phyloP scores from a whole-genome alignment of 805 yeast genomes.

The Lachancea quebecensis region DNA sequence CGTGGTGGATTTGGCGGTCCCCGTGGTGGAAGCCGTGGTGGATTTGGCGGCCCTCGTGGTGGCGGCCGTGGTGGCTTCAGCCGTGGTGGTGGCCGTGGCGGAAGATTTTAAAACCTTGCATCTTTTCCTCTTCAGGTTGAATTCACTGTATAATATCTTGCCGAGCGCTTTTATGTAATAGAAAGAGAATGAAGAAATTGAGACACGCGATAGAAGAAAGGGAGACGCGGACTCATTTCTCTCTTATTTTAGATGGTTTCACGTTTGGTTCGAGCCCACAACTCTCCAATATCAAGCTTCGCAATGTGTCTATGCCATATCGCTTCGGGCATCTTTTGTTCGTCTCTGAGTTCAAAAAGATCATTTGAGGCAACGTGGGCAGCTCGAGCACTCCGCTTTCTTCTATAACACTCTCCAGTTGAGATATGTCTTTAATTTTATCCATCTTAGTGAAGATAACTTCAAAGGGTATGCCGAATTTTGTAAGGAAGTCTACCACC shows the following conservation, averaged over 20 bases:
- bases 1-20: constrained; percentile 36
- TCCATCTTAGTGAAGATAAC: constrained; percentile 76
- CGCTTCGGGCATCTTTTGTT: constrained; percentile 33
- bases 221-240: not conserved
- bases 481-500: constrained; percentile 44
- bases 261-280: constrained; percentile 37
- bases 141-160: constrained; percentile 7
- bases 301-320: constrained; percentile 48
- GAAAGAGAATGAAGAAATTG: not conserved
- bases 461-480: constrained; percentile 61
- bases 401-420: constrained; percentile 35
- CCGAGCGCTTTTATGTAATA: constrained; percentile 6
- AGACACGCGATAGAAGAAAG: not conserved
- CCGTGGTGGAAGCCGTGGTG: constrained; percentile 32
- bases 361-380: constrained; percentile 34
- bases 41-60: constrained; percentile 22
- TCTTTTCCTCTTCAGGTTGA: constrained; percentile 2
- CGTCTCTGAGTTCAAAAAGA: constrained; percentile 46
- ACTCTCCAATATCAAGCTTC: constrained; percentile 45
- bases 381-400: constrained; percentile 37
- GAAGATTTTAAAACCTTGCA: constrained; percentile 13
- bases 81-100: constrained; percentile 25
- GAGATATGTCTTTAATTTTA: constrained; percentile 35
- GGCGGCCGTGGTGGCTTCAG: constrained; percentile 28
- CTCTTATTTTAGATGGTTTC: constrained; percentile 14